Conservation (phyloP, 2,329 filamentous ascomycete species). For the Periconia digitata region DNA sequence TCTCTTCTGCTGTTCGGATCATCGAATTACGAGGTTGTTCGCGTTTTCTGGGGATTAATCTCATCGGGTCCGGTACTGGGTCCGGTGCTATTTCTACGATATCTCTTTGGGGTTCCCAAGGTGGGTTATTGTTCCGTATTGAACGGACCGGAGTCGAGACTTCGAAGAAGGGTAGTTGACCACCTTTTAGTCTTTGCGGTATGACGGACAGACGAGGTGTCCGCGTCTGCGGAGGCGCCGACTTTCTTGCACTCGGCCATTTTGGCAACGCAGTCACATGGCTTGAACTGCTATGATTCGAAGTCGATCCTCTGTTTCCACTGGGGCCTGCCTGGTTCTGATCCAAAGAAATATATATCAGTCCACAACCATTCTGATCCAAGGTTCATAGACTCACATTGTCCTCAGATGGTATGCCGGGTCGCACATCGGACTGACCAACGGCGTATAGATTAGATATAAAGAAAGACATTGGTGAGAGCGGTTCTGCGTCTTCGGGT, state of each 20-base stretch:
- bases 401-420: slow-evolving; percentile 2
- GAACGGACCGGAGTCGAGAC: slow-evolving; percentile 6
- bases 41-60: neutral
- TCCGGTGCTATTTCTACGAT: too few relatives aligned
- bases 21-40: slow-evolving; percentile 4
- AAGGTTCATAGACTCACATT: slow-evolving; percentile 5
- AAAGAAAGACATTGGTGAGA: slow-evolving; percentile 10
- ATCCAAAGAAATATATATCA: neutral
- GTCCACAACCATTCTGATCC: neutral
- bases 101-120: too few relatives aligned
- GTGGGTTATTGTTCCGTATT: neutral
- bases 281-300: slow-evolving; percentile 9
- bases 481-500: slow-evolving; percentile 1
- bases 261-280: slow-evolving; percentile 15
- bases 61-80: too few relatives aligned
- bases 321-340: neutral
- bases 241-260: slow-evolving; percentile 9
- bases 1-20: neutral
- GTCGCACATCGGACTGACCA: slow-evolving; percentile 1
- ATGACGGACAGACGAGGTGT: neutral
- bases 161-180: slow-evolving; percentile 10
- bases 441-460: slow-evolving; percentile 11
- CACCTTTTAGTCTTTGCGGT: slow-evolving; percentile 4
- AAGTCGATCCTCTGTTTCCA: neutral
- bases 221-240: slow-evolving; percentile 2